Conservation (phyloP, 1,284 basidiomycete genomes). For the Cryptococcus hybrid region DNA sequence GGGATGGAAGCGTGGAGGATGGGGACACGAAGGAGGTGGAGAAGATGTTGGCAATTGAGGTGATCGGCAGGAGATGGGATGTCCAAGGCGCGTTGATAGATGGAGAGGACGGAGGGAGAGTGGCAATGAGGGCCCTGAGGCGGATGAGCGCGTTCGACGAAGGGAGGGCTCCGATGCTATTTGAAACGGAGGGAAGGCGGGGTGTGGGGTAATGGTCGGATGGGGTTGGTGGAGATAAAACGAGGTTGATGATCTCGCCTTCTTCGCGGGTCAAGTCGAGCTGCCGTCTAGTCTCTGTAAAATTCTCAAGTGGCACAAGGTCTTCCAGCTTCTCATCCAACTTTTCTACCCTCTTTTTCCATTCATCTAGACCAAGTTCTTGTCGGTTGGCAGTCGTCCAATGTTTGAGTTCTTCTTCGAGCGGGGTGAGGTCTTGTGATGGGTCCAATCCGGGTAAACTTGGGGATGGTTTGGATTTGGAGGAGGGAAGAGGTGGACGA, state of each 20-base stretch:
- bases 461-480: background rate
- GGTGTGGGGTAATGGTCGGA: conserved; percentile 4
- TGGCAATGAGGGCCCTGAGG: conserved; percentile 19
- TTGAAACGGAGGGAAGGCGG: too few relatives aligned
- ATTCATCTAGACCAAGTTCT: background rate
- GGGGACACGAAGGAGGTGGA: conserved; percentile 72
- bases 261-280: conserved; percentile 33
- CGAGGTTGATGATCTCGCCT: conserved; percentile 23
- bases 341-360: conserved; percentile 8
- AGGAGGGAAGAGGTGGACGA: background rate
- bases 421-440: background rate
- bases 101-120: background rate
- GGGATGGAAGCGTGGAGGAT: conserved; percentile 65
- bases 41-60: conserved; percentile 49
- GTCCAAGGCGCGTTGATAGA: conserved; percentile 23
- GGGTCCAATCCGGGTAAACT: background rate
- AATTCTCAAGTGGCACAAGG: conserved; percentile 19
- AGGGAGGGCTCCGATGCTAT: background rate
- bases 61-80: conserved; percentile 36
- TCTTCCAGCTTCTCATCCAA: conserved; percentile 29
- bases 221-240: background rate
- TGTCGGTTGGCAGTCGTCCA: background rate
- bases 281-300: conserved; percentile 39
- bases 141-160: conserved; percentile 5
- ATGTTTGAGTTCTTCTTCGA: background rate